phyloP scores from a whole-genome alignment of 768 basidiomycete species.

The Ramaria rubella region DNA sequence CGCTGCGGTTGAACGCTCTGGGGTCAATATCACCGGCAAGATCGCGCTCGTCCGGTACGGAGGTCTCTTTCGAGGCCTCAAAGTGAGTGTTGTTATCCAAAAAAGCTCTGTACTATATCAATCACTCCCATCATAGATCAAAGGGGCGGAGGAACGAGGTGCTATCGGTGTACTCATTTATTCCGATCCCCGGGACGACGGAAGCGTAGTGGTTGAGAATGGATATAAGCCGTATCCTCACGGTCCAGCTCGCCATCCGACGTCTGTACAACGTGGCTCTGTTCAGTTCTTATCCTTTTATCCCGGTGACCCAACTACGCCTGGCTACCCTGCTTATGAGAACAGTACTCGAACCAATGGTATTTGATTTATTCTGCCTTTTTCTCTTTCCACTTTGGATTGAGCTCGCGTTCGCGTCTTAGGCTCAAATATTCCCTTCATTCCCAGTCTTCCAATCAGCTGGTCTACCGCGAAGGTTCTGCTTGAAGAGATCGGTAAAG shows the following conservation, averaged over 20 bases:
- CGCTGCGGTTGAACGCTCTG: constrained; percentile 49
- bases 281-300: constrained; percentile 65
- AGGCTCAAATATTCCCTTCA: constrained; percentile 57
- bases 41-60: constrained; percentile 79
- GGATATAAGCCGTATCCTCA: constrained; percentile 74
- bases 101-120: background rate
- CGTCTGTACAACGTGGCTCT: constrained; percentile 79
- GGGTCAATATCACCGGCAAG: constrained; percentile 68
- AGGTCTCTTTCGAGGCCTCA: constrained; percentile 74
- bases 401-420: background rate
- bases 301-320: constrained; percentile 80
- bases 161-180: constrained; percentile 77
- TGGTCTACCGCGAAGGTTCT: constrained; percentile 76
- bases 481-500: constrained; percentile 43
- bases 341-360: constrained; percentile 56
- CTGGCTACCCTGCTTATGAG: constrained; percentile 80
- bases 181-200: constrained; percentile 82
- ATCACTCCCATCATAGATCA: constrained; percentile 40
- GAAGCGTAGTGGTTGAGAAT: constrained; percentile 65
- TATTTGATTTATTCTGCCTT: background rate
- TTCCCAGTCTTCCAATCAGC: constrained; percentile 86
- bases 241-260: constrained; percentile 84
- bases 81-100: constrained; percentile 36
- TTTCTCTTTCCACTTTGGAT: background rate
- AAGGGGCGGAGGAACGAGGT: constrained; percentile 78